Conservation (phyloP, 768 basidiomycete genomes). For the Inosperma sp. region DNA sequence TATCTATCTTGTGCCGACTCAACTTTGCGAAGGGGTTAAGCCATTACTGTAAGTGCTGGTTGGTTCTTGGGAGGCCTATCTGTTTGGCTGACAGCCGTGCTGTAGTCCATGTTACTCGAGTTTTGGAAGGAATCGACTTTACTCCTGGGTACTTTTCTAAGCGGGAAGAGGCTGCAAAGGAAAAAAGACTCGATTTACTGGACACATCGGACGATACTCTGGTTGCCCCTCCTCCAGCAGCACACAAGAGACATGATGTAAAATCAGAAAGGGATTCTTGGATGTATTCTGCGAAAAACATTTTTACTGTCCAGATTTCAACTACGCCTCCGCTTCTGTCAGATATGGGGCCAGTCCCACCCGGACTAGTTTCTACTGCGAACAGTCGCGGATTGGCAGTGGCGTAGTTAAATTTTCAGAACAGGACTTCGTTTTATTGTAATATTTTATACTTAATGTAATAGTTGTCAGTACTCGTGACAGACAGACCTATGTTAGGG, state of each 20-base stretch:
- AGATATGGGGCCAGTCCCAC: neutral
- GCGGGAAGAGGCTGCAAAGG: neutral
- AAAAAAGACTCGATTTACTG: neutral
- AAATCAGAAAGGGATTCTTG: neutral
- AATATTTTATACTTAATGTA: no score
- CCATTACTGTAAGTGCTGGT: slow-evolving; percentile 42
- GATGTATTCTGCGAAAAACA: neutral
- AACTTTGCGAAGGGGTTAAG: slow-evolving; percentile 54
- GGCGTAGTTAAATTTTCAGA: no score
- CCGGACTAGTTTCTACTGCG: neutral
- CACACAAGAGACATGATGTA: neutral
- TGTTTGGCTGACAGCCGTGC: neutral
- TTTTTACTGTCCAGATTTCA: neutral
- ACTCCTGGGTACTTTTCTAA: slow-evolving; percentile 38
- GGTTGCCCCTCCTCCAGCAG: neutral
- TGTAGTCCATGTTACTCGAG: slow-evolving; percentile 38
- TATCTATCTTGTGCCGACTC: slow-evolving; percentile 46
- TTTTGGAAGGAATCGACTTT: slow-evolving; percentile 41
- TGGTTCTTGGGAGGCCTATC: neutral
- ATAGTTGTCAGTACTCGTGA: no score
- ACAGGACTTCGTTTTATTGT: no score
- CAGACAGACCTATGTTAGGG: neutral
- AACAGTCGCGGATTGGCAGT: no score
- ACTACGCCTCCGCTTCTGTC: slow-evolving; percentile 5
- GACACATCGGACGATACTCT: neutral